These are phyloP conservation scores for Fusarium euwallaceae DNA, from an alignment of 2,329 filamentous ascomycete genomes.

Conservation along the genomic window DNA sequence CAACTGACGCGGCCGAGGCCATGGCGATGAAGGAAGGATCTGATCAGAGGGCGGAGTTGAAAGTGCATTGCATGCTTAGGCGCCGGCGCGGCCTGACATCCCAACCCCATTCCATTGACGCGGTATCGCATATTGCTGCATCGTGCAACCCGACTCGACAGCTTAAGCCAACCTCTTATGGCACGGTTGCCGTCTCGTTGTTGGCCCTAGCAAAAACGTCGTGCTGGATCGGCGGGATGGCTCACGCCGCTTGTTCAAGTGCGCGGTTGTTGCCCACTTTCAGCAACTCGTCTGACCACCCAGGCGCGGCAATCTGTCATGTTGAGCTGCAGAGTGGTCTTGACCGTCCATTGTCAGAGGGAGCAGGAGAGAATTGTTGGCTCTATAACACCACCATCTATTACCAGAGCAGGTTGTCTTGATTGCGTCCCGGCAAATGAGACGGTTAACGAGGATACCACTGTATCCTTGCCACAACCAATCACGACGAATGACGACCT, in stretches of 20 bases:
- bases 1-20: background rate
- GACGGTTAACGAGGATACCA: background rate
- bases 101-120: constrained; percentile 28
- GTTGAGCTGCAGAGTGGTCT: background rate
- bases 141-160: constrained; percentile 18
- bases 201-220: constrained; percentile 28
- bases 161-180: constrained; percentile 29
- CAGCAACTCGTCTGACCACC: constrained; percentile 26
- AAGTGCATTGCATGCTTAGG: constrained; percentile 43
- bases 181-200: constrained; percentile 26
- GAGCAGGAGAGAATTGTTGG: background rate
- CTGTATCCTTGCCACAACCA: constrained; percentile 1
- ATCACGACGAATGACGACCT: constrained; percentile 2
- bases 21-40: constrained; percentile 3
- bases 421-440: background rate
- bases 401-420: background rate
- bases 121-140: constrained; percentile 33
- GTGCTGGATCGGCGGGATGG: constrained; percentile 29
- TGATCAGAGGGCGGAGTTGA: constrained; percentile 3
- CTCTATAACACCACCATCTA: background rate
- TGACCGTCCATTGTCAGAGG: background rate
- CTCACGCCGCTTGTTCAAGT: constrained; percentile 20
- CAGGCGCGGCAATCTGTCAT: constrained; percentile 25
- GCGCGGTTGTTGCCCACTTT: constrained; percentile 34
- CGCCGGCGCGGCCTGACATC: constrained; percentile 37